These are phyloP conservation scores for Cercospora zeae-maydis DNA, from an alignment of 2,329 filamentous ascomycete genomes.

Conservation along the genomic window DNA sequence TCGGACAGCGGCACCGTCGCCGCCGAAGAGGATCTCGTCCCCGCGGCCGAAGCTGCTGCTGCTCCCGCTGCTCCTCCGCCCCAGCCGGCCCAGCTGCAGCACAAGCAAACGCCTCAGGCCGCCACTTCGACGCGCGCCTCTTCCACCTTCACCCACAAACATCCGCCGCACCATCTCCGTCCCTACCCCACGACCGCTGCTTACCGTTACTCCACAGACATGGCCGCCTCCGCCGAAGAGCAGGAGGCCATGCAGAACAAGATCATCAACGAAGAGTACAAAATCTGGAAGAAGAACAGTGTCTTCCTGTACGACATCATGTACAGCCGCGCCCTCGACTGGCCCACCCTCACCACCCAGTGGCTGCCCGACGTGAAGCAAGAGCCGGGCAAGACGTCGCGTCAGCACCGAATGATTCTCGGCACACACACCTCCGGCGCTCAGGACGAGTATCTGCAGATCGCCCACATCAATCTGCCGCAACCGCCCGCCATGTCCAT, in stretches of 20 bases:
- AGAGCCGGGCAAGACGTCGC: conserved; percentile 79
- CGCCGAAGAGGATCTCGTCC: background rate
- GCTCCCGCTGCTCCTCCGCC: background rate
- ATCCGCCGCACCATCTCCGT: background rate
- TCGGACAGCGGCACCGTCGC: conserved; percentile 13
- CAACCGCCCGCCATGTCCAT: conserved; percentile 70
- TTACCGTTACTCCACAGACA: conserved; percentile 16
- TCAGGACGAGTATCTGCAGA: conserved; percentile 86
- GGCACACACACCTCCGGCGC: conserved; percentile 91
- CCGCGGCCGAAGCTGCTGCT: background rate
- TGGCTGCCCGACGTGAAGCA: conserved; percentile 95
- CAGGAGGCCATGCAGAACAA: conserved; percentile 63
- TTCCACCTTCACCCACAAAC: background rate
- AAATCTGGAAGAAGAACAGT: conserved; percentile 99
- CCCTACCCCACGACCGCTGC: background rate
- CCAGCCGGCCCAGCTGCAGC: background rate
- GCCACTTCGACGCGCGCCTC: background rate
- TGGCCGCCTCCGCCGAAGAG: conserved; percentile 21
- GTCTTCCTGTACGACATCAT: conserved; percentile 99
- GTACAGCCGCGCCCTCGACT: conserved; percentile 86
- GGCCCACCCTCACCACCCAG: conserved; percentile 95
- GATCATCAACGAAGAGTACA: conserved; percentile 98
- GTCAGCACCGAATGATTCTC: conserved; percentile 81
- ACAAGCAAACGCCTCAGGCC: background rate
- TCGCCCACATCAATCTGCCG: conserved; percentile 89